Evolutionary conservation across 2,329 filamentous ascomycete species (phyloP), one percentile per base, ranked within the genome.

Genomic region (Alternaria consortialis): DNA sequence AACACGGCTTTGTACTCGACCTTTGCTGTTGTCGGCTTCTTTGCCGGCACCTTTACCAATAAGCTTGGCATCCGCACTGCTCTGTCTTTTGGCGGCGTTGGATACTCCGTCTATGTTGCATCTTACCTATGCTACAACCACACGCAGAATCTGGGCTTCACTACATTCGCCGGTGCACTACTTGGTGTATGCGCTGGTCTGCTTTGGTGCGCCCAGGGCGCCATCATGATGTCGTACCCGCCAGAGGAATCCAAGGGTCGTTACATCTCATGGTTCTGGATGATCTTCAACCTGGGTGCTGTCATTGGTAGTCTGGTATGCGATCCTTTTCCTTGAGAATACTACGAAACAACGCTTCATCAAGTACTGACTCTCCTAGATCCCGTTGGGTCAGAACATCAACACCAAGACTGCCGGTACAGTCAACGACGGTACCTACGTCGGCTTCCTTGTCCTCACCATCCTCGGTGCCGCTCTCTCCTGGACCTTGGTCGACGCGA

Each of bases 251-350:
- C 88, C 66, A 97, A 97, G 84, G 94, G 94, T 44, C 89, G 90
- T 61, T 97, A 93, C 78, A 97, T 97, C 77, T 91, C 91, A 62
- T 89, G 88, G 82, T 97, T 97, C 81, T 97, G 94, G 94, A 89
- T 93, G 77, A 96, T 97, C 73, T 97, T 97, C 85, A 97, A 97
- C 80, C 80, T 94, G 60, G 94, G 94, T 70, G 93, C 89, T 71
- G 93, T 97, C 63, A 92, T 97, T 77, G 94, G 94, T 64, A 88
- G 90, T 73, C 76, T 89, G 82, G 86, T 88, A 79, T 76, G 84
- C 76, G 58, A 80, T 39, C n/a, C 57, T 29, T 44, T 50, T 23
- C 29, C 31, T 61, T 56, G 60, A 62, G 48, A 90, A 71, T 13
- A 25, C 12, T 13, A 81, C 56, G 48, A 36, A 17, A 34, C n/a